Percentiles rank a stretch among this genome's conserved stretches.
Evolutionary conservation across 106 monocot genomes (phyloP).

Genomic region (Allium cepa): DNA sequence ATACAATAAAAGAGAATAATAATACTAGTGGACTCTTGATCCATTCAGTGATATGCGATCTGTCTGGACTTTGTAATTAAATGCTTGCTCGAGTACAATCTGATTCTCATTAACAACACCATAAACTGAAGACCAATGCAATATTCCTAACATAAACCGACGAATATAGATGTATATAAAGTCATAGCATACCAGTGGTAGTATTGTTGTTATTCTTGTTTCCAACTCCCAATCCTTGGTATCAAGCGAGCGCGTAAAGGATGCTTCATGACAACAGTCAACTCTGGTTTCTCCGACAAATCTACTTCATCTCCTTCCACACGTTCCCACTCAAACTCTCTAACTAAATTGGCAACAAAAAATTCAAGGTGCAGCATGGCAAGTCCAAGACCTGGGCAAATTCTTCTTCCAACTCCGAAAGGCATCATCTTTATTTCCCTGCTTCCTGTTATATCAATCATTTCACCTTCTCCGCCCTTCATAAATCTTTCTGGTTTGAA

Average conservation of each 20-base stretch:
- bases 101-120: no score
- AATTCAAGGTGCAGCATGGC: conserved; percentile 15
- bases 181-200: no score
- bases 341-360: conserved; percentile 23
- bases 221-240: background rate
- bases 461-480: conserved; percentile 2
- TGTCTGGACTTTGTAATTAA: no score
- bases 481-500: conserved; percentile 32
- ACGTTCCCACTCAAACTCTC: conserved; percentile 16
- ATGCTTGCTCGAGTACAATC: no score
- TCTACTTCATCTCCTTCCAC: conserved; percentile 11
- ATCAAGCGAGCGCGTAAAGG: conserved; percentile 16
- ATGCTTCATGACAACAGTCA: conserved; percentile 8
- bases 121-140: no score
- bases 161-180: no score
- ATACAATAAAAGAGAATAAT: no score
- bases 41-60: no score
- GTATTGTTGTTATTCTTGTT: no score
- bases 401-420: conserved; percentile 24
- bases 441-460: conserved; percentile 8
- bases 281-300: conserved; percentile 13
- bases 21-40: no score
- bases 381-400: conserved; percentile 18
- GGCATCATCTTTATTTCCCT: conserved; percentile 33
- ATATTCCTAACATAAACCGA: no score